Conservation (phyloP, 2,329 filamentous ascomycete genomes). For the Colletotrichum nymphaeae region DNA sequence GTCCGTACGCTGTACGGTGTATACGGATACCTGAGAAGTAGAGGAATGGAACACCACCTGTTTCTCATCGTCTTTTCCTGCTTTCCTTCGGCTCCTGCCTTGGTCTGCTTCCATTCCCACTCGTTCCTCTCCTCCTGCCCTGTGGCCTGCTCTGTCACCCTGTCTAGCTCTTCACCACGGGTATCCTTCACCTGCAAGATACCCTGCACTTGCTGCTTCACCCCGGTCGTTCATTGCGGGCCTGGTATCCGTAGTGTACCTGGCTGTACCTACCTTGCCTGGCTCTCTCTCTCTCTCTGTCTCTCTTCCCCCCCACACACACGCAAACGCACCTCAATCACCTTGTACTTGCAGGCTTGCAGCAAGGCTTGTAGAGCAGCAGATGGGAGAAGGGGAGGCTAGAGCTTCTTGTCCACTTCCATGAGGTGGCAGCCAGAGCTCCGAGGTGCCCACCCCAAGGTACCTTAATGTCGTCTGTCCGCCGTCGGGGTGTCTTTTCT, state of each 20-base stretch:
- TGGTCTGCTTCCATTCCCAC: slow-evolving; percentile 19
- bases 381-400: not conserved
- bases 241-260: not conserved
- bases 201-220: not conserved
- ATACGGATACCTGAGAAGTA: not conserved
- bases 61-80: not conserved
- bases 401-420: slow-evolving; percentile 9
- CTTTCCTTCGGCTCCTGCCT: slow-evolving; percentile 5
- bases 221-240: slow-evolving; percentile 18
- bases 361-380: not conserved
- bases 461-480: slow-evolving; percentile 12
- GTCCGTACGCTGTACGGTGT: too few species aligned
- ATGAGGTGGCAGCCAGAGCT: not conserved
- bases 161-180: not conserved
- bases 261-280: too few species aligned
- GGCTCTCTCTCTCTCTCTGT: not conserved
- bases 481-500: not conserved
- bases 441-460: not conserved
- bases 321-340: not conserved
- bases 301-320: not conserved
- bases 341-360: not conserved
- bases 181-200: not conserved
- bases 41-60: not conserved
- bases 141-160: not conserved
- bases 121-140: not conserved